Percentiles rank a stretch among this genome's conserved stretches.
Evolutionary conservation across 768 basidiomycete species (phyloP).

Genomic region (Gymnopilus dilepis): DNA sequence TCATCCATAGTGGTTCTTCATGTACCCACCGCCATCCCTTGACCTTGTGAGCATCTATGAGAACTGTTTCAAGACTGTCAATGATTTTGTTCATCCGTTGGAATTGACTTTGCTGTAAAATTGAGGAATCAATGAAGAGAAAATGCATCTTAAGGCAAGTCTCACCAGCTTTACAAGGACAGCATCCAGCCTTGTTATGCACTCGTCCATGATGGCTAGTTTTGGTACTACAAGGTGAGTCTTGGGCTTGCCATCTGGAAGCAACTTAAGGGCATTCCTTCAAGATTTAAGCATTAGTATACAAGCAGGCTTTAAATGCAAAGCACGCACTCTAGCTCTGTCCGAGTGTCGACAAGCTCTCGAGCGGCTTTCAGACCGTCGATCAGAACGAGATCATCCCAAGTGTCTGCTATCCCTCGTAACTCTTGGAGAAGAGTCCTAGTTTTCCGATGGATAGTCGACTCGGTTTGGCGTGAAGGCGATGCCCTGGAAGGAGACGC

Average conservation of each 20-base stretch:
- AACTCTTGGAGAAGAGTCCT: constrained; percentile 72
- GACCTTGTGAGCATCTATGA: constrained; percentile 70
- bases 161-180: constrained; percentile 72
- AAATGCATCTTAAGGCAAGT: not conserved
- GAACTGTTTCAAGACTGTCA: constrained; percentile 66
- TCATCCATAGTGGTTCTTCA: constrained; percentile 78
- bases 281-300: constrained; percentile 15
- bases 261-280: constrained; percentile 70
- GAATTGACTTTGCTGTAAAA: constrained; percentile 69
- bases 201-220: constrained; percentile 69
- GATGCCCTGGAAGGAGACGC: constrained; percentile 41
- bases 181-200: constrained; percentile 60
- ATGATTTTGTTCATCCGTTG: constrained; percentile 65
- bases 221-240: constrained; percentile 67
- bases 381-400: constrained; percentile 82
- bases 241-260: constrained; percentile 62
- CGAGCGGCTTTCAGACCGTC: constrained; percentile 82
- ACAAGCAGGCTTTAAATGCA: not conserved
- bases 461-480: constrained; percentile 62
- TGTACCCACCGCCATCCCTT: constrained; percentile 78
- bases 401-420: constrained; percentile 63
- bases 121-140: not conserved
- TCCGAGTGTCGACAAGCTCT: constrained; percentile 75
- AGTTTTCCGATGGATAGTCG: constrained; percentile 83
- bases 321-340: constrained; percentile 78